phyloP scores from a whole-genome alignment of 2,329 filamentous ascomycete genomes.

The Elsinoe necatrix region DNA sequence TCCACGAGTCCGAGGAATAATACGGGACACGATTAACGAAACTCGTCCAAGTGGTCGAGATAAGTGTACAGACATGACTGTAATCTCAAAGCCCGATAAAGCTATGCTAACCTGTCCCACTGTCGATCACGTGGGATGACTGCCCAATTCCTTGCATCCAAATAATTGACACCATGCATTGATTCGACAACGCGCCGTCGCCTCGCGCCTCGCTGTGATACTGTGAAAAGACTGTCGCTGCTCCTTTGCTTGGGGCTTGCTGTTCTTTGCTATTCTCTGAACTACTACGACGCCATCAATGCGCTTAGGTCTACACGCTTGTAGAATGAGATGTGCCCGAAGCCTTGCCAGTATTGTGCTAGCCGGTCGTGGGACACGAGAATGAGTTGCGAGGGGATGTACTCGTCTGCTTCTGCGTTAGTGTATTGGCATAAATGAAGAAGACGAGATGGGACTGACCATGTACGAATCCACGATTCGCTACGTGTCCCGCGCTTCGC shows the following conservation, averaged over 20 bases:
- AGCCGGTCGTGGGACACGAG: slow-evolving; percentile 68
- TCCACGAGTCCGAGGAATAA: too few species aligned
- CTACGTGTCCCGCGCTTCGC: slow-evolving; percentile 67
- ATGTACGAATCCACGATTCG: slow-evolving; percentile 58
- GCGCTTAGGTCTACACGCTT: slow-evolving; percentile 39
- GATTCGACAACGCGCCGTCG: not conserved
- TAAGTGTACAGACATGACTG: not conserved
- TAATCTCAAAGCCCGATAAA: not conserved
- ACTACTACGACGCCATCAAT: slow-evolving; percentile 19
- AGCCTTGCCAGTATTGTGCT: slow-evolving; percentile 70
- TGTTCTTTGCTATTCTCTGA: not conserved
- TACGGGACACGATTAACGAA: not conserved
- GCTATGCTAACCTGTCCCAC: not conserved
- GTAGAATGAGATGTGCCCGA: slow-evolving; percentile 43
- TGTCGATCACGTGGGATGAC: not conserved
- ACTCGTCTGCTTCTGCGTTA: slow-evolving; percentile 51
- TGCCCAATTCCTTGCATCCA: not conserved
- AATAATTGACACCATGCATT: not conserved
- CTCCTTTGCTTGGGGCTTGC: not conserved
- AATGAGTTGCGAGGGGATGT: slow-evolving; percentile 66
- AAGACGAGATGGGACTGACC: slow-evolving; percentile 46
- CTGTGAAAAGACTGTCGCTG: slow-evolving; percentile 2
- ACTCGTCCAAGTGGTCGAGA: not conserved
- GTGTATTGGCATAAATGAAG: not conserved
- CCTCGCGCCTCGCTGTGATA: slow-evolving; percentile 2